These are phyloP conservation scores for Aspergillus thermomutatus DNA, from an alignment of 2,329 filamentous ascomycete genomes.

Conservation along the genomic window DNA sequence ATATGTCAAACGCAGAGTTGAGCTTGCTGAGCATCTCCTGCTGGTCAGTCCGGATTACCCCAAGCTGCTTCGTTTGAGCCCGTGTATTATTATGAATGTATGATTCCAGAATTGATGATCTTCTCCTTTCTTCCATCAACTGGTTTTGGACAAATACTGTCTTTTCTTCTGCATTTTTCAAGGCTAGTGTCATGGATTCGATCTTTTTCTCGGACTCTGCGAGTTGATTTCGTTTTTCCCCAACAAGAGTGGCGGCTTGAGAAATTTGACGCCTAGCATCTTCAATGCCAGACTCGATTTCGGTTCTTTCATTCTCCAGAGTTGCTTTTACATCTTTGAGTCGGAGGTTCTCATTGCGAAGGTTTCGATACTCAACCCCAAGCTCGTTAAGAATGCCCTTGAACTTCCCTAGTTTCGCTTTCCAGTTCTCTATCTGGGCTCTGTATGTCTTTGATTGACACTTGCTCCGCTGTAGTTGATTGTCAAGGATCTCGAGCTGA, in stretches of 20 bases:
- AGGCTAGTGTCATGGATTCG: slow-evolving; percentile 20
- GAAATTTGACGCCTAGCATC: slow-evolving; percentile 21
- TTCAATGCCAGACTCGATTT: slow-evolving; percentile 21
- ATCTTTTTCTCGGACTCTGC: slow-evolving; percentile 16
- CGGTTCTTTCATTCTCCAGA: slow-evolving; percentile 24
- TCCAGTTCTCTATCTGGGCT: slow-evolving; percentile 32
- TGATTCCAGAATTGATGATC: slow-evolving; percentile 25
- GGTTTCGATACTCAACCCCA: slow-evolving; percentile 30
- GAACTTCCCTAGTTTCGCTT: slow-evolving; percentile 30
- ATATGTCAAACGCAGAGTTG: slow-evolving; percentile 11
- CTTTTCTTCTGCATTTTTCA: slow-evolving; percentile 23
- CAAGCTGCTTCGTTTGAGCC: slow-evolving; percentile 19
- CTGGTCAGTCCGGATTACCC: slow-evolving; percentile 22
- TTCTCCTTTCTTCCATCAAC: slow-evolving; percentile 29
- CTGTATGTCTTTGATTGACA: slow-evolving; percentile 19
- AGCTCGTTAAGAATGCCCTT: slow-evolving; percentile 31
- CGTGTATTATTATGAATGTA: slow-evolving; percentile 29
- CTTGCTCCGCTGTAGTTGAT: slow-evolving; percentile 17
- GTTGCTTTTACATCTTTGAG: slow-evolving; percentile 22
- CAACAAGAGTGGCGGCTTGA: slow-evolving; percentile 11
- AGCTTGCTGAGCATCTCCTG: slow-evolving; percentile 18
- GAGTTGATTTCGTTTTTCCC: slow-evolving; percentile 18
- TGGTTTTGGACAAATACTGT: slow-evolving; percentile 13
- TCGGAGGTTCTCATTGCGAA: slow-evolving; percentile 28
- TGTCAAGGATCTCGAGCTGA: slow-evolving; percentile 18